Evolutionary conservation across 768 basidiomycete species (phyloP), one percentile per base, ranked within the genome.

Genomic region (Lactarius psammicola): DNA sequence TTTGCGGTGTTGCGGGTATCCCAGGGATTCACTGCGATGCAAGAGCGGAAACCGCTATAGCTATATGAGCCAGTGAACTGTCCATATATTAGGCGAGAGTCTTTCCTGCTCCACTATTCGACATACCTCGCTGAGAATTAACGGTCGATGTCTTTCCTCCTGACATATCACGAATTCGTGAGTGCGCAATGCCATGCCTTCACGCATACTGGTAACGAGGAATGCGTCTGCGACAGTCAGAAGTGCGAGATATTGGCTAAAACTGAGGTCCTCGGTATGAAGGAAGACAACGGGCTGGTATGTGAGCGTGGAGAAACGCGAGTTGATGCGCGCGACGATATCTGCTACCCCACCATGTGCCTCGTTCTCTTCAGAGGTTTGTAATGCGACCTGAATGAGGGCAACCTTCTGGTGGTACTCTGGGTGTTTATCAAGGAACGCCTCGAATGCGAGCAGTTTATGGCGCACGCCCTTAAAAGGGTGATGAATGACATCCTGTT

Each of bases 101-200:
- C 23, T 58, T 36, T 60, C 56, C 8, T 51, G 20, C 10, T 15
- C 30, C 18, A 30, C 6, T 28, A 4, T 36, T 64, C 53, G 49
- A 75, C 82, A 8, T 55, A 88, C 88, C 80, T 93, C 92, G 72
- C 89, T 92, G 66, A 94, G 74, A 67, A 94, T 87, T 34, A 94
- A 81, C 0, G 90, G 88, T 60, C 91, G 78, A 66, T 84, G 81
- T 59, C 81, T 72, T 60, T 74, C 85, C 71, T 90, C 88, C 74
- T 94, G 93, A 71, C 91, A 94, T 74, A 92, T 90, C 13, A 95
- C 90, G 72, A 85, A 93, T 74, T 93, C 90, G 72, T 92, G 90
- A 2, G 88, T 87, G 55, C 82, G 80, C 59, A 94, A 76, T 11
- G 92, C 92, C 93, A 95, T 94, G 0, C 93, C 93, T 75, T 95